A percentile compares a stretch with the other conserved stretches of the same genome.
phyloP scores from a whole-genome alignment of 345 rosid species.

The Eucalyptus pauciflora region DNA sequence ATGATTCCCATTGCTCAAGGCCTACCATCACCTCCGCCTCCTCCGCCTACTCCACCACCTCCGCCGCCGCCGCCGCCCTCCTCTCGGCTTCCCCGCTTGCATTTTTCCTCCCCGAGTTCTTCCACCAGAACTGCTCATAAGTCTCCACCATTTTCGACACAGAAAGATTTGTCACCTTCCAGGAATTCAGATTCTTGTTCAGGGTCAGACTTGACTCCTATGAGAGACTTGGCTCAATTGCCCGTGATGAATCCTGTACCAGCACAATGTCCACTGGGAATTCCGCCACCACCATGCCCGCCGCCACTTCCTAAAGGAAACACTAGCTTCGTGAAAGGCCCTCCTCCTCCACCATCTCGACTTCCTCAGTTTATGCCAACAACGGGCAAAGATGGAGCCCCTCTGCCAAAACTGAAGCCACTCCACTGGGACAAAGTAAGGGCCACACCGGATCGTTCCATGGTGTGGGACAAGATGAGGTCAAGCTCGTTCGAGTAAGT shows the following conservation, averaged over 20 bases:
- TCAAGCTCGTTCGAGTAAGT: constrained; percentile 95
- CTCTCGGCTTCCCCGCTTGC: constrained; percentile 8
- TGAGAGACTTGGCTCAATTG: neutral
- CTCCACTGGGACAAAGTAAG: constrained; percentile 99
- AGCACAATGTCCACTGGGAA: neutral
- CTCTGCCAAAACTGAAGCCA: constrained; percentile 85
- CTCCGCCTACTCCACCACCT: constrained; percentile 28
- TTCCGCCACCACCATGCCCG: constrained; percentile 57
- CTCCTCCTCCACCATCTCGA: constrained; percentile 66
- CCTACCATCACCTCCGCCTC: constrained; percentile 16
- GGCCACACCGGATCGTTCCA: constrained; percentile 71
- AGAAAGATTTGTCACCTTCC: constrained; percentile 11
- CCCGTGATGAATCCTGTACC: neutral
- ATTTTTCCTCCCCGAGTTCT: neutral
- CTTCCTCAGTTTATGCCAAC: constrained; percentile 22
- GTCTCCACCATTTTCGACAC: constrained; percentile 12
- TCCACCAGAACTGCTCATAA: neutral
- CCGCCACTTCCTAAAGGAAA: constrained; percentile 29
- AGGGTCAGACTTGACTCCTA: constrained; percentile 3
- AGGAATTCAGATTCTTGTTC: constrained; percentile 8
- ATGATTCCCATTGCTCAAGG: neutral
- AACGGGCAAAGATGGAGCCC: constrained; percentile 61
- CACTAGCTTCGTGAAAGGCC: constrained; percentile 32
- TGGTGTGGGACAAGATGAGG: constrained; percentile 93
- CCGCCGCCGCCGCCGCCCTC: constrained; percentile 10